A percentile compares a stretch with the other conserved stretches of the same genome.
Evolutionary conservation across 352 stramenopile species (phyloP).

Genomic region (Blastocystis sp.): DNA sequence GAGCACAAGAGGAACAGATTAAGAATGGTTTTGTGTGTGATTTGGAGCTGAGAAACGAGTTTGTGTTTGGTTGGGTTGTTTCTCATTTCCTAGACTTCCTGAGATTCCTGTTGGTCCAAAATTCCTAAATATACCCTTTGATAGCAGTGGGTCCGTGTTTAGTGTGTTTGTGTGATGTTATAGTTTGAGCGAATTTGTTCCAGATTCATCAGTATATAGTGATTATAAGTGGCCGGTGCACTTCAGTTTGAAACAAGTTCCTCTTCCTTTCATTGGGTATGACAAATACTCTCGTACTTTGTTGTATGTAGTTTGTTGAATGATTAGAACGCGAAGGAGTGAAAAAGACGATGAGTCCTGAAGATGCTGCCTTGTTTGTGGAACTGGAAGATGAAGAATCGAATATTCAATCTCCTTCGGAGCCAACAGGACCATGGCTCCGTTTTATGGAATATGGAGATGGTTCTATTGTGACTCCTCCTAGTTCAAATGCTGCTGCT

Average conservation of each 20-base stretch:
- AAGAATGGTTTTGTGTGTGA: slow-evolving; percentile 20
- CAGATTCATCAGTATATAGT: slow-evolving; percentile 16
- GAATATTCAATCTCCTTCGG: not conserved
- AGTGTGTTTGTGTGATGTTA: not conserved
- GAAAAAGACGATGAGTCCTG: not conserved
- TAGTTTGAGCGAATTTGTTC: slow-evolving; percentile 33
- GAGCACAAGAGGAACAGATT: not conserved
- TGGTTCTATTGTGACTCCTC: not conserved
- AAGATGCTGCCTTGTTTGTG: slow-evolving; percentile 9
- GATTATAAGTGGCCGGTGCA: slow-evolving; percentile 39
- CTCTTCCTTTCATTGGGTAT: slow-evolving; percentile 41
- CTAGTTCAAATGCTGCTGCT: not conserved
- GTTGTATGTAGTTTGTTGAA: not conserved
- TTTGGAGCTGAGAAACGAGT: slow-evolving; percentile 30
- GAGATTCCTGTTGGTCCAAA: slow-evolving; percentile 28
- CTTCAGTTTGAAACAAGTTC: slow-evolving; percentile 35
- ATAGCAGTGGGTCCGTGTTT: slow-evolving; percentile 21
- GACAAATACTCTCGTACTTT: slow-evolving; percentile 38
- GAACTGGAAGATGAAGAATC: slow-evolving; percentile 4
- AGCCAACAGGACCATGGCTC: slow-evolving; percentile 1
- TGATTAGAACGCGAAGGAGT: not conserved
- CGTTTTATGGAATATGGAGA: slow-evolving; percentile 50
- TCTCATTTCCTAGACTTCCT: slow-evolving; percentile 10
- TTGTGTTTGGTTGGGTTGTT: not conserved
- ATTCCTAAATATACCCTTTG: slow-evolving; percentile 58